Evolutionary conservation across 352 stramenopile species (phyloP), one percentile per base, ranked within the genome.

Genomic region (Plasmopara viticola): DNA sequence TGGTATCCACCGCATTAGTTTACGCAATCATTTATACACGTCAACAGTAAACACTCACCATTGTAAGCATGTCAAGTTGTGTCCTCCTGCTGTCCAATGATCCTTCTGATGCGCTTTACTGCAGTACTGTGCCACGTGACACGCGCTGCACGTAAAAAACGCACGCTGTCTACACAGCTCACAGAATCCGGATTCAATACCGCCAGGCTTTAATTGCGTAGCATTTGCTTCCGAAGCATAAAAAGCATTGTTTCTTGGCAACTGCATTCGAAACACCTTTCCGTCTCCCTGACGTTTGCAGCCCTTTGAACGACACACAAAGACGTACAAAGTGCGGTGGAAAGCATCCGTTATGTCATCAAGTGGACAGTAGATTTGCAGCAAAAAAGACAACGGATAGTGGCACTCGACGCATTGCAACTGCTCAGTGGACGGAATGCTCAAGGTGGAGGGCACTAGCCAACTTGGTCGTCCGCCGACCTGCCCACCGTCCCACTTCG

Each of bases 351-450:
- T 29, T 12, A 78, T 53, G 17, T 94, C 80, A 65, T 97, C 90
- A 33, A 95, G 67, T 35, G 92, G 92, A 53, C 87, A 96, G 58
- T 98, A 98, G 50, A 97, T 82, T 69, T 98, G 92, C 54, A 93
- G 48, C 44, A 97, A 61, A 49, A 96, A 95, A 9, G 78, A 58
- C 53, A 96, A 54, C 29, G 71, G 68, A 51, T 30, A 52, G 20
- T 40, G 42, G 57, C 84, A 94, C 25, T 69, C 67, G 0, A 15
- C 5, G 51, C 85, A 94, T 31, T 64, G 44, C n/a, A 91, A 64
- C 15, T 75, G 47, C 38, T 65, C 58, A 9, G 52, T 68, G 37
- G 55, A 60, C 20, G 82, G 80, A 47, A 85, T 53, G 9, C 45
- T 18, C n/a, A 10, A 18, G 0, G 53, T 53, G 14, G 51, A 52